Evolutionary conservation across 2,329 filamentous ascomycete genomes (phyloP).

Genomic region (Beauveria medogensis): DNA sequence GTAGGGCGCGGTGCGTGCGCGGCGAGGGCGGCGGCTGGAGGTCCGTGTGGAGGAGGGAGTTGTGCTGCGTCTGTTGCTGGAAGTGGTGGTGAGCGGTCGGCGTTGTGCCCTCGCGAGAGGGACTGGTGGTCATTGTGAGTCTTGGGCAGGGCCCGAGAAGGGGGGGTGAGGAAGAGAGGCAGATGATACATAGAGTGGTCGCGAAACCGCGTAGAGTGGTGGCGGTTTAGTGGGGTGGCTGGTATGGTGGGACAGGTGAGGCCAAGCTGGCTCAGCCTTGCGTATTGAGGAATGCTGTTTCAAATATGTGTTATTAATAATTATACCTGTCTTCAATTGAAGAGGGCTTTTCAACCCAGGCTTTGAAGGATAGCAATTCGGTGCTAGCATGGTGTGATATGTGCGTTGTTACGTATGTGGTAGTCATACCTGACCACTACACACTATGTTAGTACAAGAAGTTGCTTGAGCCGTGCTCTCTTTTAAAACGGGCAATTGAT

Average conservation of each 20-base stretch:
- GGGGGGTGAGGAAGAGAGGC: background rate
- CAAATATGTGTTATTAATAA: too few relatives aligned
- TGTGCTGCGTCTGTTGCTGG: background rate
- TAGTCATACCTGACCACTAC: too few relatives aligned
- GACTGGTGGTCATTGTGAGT: conserved; percentile 5
- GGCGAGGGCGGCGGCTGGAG: conserved; percentile 52
- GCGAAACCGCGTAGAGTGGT: conserved; percentile 6
- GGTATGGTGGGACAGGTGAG: conserved; percentile 1
- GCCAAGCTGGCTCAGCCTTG: background rate
- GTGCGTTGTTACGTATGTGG: too few relatives aligned
- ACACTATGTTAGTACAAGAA: too few relatives aligned
- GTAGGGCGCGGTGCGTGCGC: conserved; percentile 57
- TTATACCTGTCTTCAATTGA: too few relatives aligned
- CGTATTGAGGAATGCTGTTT: background rate
- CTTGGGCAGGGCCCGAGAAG: background rate
- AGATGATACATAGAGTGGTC: background rate
- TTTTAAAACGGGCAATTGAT: too few relatives aligned
- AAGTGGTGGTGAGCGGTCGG: background rate
- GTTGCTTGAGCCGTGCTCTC: too few relatives aligned
- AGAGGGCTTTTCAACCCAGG: too few relatives aligned
- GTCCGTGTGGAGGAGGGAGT: conserved; percentile 28
- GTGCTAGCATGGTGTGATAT: too few relatives aligned
- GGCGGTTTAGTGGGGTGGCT: conserved; percentile 4
- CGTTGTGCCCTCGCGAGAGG: background rate
- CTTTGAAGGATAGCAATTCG: too few relatives aligned